Base-by-base conservation (phyloP, 192 early-diverging fungal species). In the Coemansia sp. region DNA sequence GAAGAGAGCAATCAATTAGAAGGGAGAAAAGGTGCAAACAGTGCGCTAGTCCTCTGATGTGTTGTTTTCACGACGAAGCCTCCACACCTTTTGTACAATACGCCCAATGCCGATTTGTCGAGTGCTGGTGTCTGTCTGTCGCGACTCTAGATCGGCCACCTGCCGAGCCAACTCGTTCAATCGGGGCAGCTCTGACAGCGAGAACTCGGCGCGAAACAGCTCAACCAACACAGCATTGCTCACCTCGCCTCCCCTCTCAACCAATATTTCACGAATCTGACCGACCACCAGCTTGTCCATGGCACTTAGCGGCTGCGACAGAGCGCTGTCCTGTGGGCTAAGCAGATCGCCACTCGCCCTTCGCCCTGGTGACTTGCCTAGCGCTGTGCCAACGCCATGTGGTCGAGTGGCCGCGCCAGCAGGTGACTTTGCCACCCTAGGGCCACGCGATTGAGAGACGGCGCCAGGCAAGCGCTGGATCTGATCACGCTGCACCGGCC, bases 41-140 rank as follows among this genome's bases (percentile, higher is more conserved):
- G n/a, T 34, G 2, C n/a, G 52, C 17, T 53, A 53, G n/a, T 15
- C 15, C 8, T 12, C 52, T 9, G n/a, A 9, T 32, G 32, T 8
- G 22, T 22, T 53, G 52, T 10, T 56, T 21, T 24, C 48, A 50
- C 34, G n/a, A 17, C 52, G 52, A 19, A 79, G 67, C 37, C 42
- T 65, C 76, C 76, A 79, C 19, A 69, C 33, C 56, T 69, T 79
- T 48, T 72, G 76, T 41, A 70, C 70, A 67, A 66, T 50, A n/a
- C 67, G 76, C 2, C 76, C 76, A 21, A 79, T 63, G 15, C 76
- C 76, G 1, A 63, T 52, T 22, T 60, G 66, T 32, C 53, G 65
- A 2, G 50, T 35, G 22, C 54, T 42, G 19, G 29, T 21, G n/a
- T 55, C 37, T 19, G 60, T 44, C 39, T 59, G 61, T 8, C 53